Conservation (phyloP, 1,284 basidiomycete genomes). For the Trametes pubescens region DNA sequence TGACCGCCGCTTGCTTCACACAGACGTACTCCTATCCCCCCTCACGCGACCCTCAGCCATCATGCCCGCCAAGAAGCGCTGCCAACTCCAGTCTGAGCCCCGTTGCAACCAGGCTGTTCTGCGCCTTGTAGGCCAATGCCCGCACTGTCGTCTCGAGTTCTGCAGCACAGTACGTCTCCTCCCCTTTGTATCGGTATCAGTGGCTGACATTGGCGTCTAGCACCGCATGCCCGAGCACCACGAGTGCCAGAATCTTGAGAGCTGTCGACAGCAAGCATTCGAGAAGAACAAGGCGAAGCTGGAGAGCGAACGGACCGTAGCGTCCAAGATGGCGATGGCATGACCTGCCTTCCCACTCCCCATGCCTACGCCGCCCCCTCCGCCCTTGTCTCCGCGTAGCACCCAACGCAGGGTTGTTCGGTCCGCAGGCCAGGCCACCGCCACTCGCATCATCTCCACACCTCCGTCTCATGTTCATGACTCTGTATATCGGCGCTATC, state of each 20-base stretch:
- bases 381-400: slow-evolving; percentile 23
- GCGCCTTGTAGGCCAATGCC: slow-evolving; percentile 83
- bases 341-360: slow-evolving; percentile 46
- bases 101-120: slow-evolving; percentile 81
- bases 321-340: slow-evolving; percentile 83
- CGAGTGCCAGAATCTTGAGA: slow-evolving; percentile 78
- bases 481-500: slow-evolving; percentile 31
- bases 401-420: slow-evolving; percentile 13
- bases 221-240: slow-evolving; percentile 88
- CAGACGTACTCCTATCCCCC: slow-evolving; percentile 28
- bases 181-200: neutral
- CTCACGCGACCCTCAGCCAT: slow-evolving; percentile 39
- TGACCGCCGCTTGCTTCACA: slow-evolving; percentile 19
- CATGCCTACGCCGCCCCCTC: slow-evolving; percentile 20
- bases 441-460: slow-evolving; percentile 29
- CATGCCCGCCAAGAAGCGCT: slow-evolving; percentile 87
- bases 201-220: slow-evolving; percentile 47
- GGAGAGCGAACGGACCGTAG: slow-evolving; percentile 86
- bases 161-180: slow-evolving; percentile 72
- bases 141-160: slow-evolving; percentile 79
- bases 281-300: slow-evolving; percentile 86
- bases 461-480: slow-evolving; percentile 32
- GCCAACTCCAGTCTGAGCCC: slow-evolving; percentile 72
- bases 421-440: slow-evolving; percentile 31
- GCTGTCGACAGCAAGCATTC: slow-evolving; percentile 85